Evolutionary conservation across 179 eudicot genomes (phyloP), one percentile per base, ranked within the genome.

Genomic region (Beta macrorhiza): DNA sequence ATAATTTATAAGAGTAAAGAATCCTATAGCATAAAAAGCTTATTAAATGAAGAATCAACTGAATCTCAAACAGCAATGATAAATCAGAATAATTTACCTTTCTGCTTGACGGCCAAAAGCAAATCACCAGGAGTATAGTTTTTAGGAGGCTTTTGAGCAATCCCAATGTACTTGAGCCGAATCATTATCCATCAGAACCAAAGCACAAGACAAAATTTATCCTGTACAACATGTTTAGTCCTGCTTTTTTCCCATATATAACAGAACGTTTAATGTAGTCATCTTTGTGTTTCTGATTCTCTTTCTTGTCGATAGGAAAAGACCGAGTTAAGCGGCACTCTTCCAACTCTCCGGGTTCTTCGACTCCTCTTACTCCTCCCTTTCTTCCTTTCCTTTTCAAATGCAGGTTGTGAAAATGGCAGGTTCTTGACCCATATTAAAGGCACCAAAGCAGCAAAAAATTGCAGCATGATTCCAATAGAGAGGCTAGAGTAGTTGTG

Each of bases 361-460:
- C 95, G 61, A 9, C 77, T 85, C 80, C 91, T 86, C 78, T 77
- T 91, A 85, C 91, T 91, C 82, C 77, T 81, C 20, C 88, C 89
- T 81, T 82, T 84, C 83, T 81, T 90, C 75, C 76, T 87, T 78
- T 80, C 91, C 84, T 84, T 88, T 49, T 74, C 92, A 69, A 73
- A 68, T 11, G 76, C 29, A 49, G 88, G 85, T 72, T 67, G 85
- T 25, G 88, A 80, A 49, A 45, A 53, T 0, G 93, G 91, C 62
- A 95, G 74, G 73, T 78, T 55, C 82, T 84, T 80, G 77, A 93
- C 83, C 98, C 96, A 93, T 59, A 47, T 19, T 71, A 95, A 81
- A 7, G 99, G 98, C 76, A 92, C 49, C 65, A 93, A 84, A 62
- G 98, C 98, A 42, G 93, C 92, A 70, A 92, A 3, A 76, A 76